phyloP scores from a whole-genome alignment of 768 basidiomycete species.

The Porphyrellus cyaneotinctus region DNA sequence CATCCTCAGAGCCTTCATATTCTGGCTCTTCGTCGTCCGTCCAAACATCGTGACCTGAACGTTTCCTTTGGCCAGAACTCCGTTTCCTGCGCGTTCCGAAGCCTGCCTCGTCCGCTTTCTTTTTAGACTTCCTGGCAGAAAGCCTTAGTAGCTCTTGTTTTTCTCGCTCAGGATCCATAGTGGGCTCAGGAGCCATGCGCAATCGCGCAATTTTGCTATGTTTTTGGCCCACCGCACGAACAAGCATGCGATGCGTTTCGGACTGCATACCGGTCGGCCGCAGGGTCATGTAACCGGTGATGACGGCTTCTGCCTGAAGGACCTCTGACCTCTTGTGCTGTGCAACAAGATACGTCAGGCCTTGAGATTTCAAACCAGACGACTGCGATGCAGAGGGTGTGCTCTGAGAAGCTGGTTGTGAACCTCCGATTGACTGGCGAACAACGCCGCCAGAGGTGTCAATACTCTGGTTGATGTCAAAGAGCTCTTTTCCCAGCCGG shows the following conservation, averaged over 20 bases:
- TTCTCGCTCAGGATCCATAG: conserved; percentile 71
- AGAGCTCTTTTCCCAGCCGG: conserved; percentile 89
- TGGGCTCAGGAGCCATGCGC: conserved; percentile 76
- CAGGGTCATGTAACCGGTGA: conserved; percentile 80
- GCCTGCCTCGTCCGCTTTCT: conserved; percentile 49
- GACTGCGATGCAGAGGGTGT: conserved; percentile 38
- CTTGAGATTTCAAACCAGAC: conserved; percentile 51
- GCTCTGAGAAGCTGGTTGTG: conserved; percentile 39
- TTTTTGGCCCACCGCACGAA: conserved; percentile 80
- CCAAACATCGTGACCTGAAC: conserved; percentile 47
- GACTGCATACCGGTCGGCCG: conserved; percentile 89
- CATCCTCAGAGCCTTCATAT: conserved; percentile 57
- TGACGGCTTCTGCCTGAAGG: conserved; percentile 78
- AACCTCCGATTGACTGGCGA: conserved; percentile 52
- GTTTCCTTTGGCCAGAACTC: conserved; percentile 39
- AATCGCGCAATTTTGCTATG: conserved; percentile 78
- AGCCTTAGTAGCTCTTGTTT: conserved; percentile 63
- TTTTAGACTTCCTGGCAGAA: conserved; percentile 60
- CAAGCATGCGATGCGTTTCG: conserved; percentile 85
- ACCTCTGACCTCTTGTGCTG: conserved; percentile 84
- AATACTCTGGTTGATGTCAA: conserved; percentile 79
- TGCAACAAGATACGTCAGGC: conserved; percentile 84
- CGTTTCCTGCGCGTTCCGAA: conserved; percentile 48
- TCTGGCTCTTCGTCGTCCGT: conserved; percentile 67
- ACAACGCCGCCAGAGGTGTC: conserved; percentile 70